These are phyloP conservation scores for Fusarium globosum DNA, from an alignment of 2,329 filamentous ascomycete species.

Conservation along the genomic window DNA sequence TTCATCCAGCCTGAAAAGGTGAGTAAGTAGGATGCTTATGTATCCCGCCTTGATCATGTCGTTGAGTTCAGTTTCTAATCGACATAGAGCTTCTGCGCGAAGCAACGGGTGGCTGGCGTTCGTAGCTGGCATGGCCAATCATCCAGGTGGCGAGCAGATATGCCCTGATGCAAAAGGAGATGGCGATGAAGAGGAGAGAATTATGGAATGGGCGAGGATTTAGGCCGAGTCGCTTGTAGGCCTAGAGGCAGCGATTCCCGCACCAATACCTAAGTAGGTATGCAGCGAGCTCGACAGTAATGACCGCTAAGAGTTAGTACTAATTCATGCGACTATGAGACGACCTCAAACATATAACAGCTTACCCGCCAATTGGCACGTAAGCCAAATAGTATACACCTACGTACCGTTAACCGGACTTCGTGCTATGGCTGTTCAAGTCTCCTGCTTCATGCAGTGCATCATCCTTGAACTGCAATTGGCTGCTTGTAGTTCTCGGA, in stretches of 20 bases:
- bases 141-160: not conserved
- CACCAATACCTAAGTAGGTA: not conserved
- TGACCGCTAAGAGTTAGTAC: not conserved
- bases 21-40: not conserved
- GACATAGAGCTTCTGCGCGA: not conserved
- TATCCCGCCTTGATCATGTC: not conserved
- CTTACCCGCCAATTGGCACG: not conserved
- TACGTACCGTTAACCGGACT: too few relatives aligned
- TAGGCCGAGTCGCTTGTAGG: not conserved
- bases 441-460: too few relatives aligned
- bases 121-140: not conserved
- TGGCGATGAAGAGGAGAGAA: not conserved
- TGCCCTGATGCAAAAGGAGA: not conserved
- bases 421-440: too few relatives aligned
- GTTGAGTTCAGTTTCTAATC: not conserved
- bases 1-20: not conserved
- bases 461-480: not conserved
- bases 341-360: not conserved
- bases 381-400: not conserved
- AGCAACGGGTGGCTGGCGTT: not conserved
- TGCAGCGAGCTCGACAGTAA: not conserved
- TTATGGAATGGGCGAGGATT: not conserved
- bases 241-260: not conserved
- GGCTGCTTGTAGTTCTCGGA: not conserved
- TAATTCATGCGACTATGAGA: too few relatives aligned